These are phyloP conservation scores for Botryosphaeria agaves DNA, from an alignment of 2,329 filamentous ascomycete species.

Conservation along the genomic window DNA sequence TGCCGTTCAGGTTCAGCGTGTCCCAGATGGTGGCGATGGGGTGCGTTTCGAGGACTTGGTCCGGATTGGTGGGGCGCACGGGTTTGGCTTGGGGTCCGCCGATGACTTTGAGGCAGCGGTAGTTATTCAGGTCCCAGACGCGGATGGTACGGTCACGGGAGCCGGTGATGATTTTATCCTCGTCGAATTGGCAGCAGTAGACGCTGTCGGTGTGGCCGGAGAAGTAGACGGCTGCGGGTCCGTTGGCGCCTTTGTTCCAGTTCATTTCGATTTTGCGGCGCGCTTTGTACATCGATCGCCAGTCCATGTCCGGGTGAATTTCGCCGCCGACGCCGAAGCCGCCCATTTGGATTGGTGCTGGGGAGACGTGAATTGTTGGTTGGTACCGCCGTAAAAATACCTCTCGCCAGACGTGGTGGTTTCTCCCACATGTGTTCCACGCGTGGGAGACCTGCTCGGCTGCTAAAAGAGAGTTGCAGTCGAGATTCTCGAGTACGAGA, in stretches of 20 bases:
- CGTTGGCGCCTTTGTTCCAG: slow-evolving; percentile 56
- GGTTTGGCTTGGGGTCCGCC: slow-evolving; percentile 52
- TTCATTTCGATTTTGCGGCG: slow-evolving; percentile 57
- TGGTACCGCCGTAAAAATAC: slow-evolving; percentile 41
- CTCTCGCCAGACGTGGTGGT: slow-evolving; percentile 42
- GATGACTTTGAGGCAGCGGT: slow-evolving; percentile 71
- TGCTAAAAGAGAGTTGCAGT: slow-evolving; percentile 35
- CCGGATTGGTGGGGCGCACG: slow-evolving; percentile 30
- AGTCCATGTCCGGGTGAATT: slow-evolving; percentile 48
- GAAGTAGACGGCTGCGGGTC: slow-evolving; percentile 73
- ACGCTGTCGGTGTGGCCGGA: slow-evolving; percentile 92
- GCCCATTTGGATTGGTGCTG: slow-evolving; percentile 28
- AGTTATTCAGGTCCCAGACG: slow-evolving; percentile 86
- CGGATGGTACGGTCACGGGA: slow-evolving; percentile 91
- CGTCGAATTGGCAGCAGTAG: slow-evolving; percentile 95
- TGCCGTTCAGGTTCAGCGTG: slow-evolving; percentile 28
- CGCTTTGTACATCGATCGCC: slow-evolving; percentile 70
- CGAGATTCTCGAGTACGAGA: slow-evolving; percentile 41
- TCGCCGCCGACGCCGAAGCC: slow-evolving; percentile 35
- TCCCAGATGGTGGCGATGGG: slow-evolving; percentile 17
- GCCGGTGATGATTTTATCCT: slow-evolving; percentile 93
- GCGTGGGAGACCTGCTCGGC: slow-evolving; percentile 37
- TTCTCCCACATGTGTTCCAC: slow-evolving; percentile 39
- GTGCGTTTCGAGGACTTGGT: slow-evolving; percentile 20
- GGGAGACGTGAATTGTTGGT: slow-evolving; percentile 25